phyloP scores from a whole-genome alignment of 345 rosid genomes.

The Citrus mangshanensis region DNA sequence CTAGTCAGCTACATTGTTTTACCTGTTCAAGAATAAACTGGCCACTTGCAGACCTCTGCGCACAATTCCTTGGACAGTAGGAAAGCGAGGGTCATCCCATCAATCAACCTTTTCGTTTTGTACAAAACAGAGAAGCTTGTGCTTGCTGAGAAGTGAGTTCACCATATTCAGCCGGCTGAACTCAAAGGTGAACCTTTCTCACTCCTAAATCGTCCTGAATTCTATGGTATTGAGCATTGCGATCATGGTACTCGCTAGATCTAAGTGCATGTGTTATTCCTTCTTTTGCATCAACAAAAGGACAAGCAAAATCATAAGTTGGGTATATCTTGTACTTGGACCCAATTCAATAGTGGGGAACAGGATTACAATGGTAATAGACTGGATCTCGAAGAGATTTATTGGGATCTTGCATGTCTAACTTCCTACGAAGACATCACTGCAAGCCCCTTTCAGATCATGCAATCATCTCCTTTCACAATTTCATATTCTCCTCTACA shows the following conservation, averaged over 20 bases:
- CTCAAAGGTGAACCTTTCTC: constrained; percentile 61
- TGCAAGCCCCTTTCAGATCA: constrained; percentile 75
- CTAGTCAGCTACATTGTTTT: not conserved
- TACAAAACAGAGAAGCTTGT: constrained; percentile 92
- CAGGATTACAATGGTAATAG: constrained; percentile 85
- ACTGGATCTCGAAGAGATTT: constrained; percentile 94
- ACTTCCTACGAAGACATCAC: constrained; percentile 87
- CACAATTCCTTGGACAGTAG: constrained; percentile 91
- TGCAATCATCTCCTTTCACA: constrained; percentile 88
- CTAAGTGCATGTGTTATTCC: constrained; percentile 88
- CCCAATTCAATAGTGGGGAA: constrained; percentile 87
- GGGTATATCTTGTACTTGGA: constrained; percentile 83
- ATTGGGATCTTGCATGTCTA: constrained; percentile 92
- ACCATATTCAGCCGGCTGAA: constrained; percentile 83
- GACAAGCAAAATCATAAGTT: constrained; percentile 99
- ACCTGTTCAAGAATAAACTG: constrained; percentile 94
- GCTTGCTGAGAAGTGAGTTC: constrained; percentile 81
- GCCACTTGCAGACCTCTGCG: constrained; percentile 78
- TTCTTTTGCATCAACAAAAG: constrained; percentile 78
- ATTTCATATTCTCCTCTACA: constrained; percentile 55
- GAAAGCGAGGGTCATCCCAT: constrained; percentile 97
- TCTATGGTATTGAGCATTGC: constrained; percentile 78
- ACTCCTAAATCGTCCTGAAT: constrained; percentile 79
- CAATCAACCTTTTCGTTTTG: constrained; percentile 74
- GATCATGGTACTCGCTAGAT: constrained; percentile 79